Conservation (phyloP, 23 red algal genomes). For the Cyanidiococcus yangmingshanensis region DNA sequence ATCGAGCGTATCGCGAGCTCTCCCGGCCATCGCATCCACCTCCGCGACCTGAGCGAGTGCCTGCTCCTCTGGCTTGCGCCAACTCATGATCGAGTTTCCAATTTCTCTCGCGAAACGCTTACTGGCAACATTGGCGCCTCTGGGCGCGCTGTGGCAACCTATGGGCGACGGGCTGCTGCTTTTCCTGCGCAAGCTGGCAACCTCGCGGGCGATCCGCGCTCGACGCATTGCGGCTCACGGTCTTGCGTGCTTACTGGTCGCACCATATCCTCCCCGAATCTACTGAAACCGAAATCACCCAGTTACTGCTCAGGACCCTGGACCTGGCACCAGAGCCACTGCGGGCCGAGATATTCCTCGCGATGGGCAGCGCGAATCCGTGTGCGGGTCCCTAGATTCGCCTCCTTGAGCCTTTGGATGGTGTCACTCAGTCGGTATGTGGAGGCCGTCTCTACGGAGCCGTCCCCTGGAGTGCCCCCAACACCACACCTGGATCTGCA, state of each 20-base stretch:
- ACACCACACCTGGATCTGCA: background rate
- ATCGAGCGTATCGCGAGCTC: conserved; percentile 12
- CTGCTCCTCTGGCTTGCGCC: background rate
- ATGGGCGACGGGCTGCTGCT: conserved; percentile 5
- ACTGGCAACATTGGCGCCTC: conserved; percentile 1
- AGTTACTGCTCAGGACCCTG: background rate
- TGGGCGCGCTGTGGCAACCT: conserved; percentile 9
- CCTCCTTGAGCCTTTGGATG: background rate
- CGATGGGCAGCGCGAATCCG: background rate
- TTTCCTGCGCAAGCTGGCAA: conserved; percentile 1
- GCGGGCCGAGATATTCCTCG: conserved; percentile 1
- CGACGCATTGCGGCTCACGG: conserved; percentile 8
- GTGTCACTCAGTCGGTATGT: background rate
- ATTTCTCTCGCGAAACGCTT: background rate
- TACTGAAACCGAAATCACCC: background rate
- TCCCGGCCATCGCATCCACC: background rate
- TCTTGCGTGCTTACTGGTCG: background rate
- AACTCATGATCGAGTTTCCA: conserved; percentile 9
- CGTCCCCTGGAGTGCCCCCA: background rate
- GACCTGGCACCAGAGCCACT: background rate
- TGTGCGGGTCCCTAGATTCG: background rate
- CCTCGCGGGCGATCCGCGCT: conserved; percentile 1
- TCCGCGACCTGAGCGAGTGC: background rate
- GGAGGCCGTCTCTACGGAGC: background rate
- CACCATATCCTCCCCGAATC: background rate